phyloP scores from a whole-genome alignment of 371 early-diverging fungal genomes.

The Apophysomyces ossiformis region DNA sequence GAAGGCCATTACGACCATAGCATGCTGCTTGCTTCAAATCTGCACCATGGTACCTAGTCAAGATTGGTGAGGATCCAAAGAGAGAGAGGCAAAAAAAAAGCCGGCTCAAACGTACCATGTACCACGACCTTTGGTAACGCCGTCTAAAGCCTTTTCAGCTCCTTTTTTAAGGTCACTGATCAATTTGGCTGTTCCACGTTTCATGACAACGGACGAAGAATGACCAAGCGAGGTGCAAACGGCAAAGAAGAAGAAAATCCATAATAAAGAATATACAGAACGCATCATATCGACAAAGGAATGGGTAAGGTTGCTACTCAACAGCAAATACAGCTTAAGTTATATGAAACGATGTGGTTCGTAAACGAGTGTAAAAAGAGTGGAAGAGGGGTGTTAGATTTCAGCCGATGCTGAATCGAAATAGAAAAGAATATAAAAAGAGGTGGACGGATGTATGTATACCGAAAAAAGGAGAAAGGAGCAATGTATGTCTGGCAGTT shows the following conservation, averaged over 20 bases:
- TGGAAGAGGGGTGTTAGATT: not conserved
- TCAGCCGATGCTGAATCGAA: not conserved
- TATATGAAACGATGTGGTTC: not conserved
- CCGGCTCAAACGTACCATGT: not conserved
- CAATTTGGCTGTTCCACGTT: slow-evolving; percentile 6
- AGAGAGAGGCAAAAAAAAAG: not conserved
- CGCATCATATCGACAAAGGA: not conserved
- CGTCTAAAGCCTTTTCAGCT: not conserved
- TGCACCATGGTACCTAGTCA: slow-evolving; percentile 29
- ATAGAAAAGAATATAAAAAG: not conserved
- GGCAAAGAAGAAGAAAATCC: not conserved
- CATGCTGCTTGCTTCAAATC: slow-evolving; percentile 41
- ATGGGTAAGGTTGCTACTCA: not conserved
- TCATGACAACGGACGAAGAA: not conserved
- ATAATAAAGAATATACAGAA: not conserved
- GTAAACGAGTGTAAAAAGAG: not conserved
- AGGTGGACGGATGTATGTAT: not conserved
- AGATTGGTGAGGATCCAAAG: not conserved
- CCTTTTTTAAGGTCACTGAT: not conserved
- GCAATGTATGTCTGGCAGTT: not conserved
- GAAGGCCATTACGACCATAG: slow-evolving; percentile 33
- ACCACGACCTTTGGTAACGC: not conserved
- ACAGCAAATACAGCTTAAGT: not conserved
- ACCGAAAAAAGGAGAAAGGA: slow-evolving; percentile 6
- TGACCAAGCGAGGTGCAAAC: not conserved